Percentiles rank a stretch among this genome's conserved stretches.
These are phyloP conservation scores for Cadophora sp. DNA, from an alignment of 2,329 filamentous ascomycete genomes.

Conservation along the genomic window DNA sequence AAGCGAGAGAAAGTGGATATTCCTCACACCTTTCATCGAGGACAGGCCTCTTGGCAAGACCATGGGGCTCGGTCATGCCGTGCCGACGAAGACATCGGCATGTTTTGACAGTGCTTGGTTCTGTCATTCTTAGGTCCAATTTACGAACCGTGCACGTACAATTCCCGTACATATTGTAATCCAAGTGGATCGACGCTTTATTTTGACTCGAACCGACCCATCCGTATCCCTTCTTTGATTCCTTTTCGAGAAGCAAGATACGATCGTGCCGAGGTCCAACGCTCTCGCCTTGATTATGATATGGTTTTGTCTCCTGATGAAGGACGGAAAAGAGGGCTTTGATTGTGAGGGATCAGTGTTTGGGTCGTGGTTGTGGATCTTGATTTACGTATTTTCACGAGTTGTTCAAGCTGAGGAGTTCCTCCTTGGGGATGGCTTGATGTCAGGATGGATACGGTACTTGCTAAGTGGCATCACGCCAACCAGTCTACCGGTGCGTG, in stretches of 20 bases:
- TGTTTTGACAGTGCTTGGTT: neutral
- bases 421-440: neutral
- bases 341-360: neutral
- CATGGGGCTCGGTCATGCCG: neutral
- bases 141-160: neutral
- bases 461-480: neutral
- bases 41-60: neutral
- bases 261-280: conserved; percentile 8
- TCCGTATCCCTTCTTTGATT: neutral
- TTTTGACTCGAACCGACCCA: neutral
- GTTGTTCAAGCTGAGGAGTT: neutral
- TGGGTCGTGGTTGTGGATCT: conserved; percentile 15
- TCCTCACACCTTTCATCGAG: too few species aligned
- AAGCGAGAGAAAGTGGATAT: neutral
- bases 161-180: neutral
- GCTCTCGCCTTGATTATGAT: neutral
- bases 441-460: neutral
- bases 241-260: neutral
- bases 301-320: neutral
- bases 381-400: neutral
- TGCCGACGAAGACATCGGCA: conserved; percentile 1
- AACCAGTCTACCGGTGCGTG: neutral
- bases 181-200: neutral
- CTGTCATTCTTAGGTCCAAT: neutral
- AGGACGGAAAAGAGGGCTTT: neutral